Conservation (phyloP, 768 basidiomycete genomes). For the Chalciporus piperatus region DNA sequence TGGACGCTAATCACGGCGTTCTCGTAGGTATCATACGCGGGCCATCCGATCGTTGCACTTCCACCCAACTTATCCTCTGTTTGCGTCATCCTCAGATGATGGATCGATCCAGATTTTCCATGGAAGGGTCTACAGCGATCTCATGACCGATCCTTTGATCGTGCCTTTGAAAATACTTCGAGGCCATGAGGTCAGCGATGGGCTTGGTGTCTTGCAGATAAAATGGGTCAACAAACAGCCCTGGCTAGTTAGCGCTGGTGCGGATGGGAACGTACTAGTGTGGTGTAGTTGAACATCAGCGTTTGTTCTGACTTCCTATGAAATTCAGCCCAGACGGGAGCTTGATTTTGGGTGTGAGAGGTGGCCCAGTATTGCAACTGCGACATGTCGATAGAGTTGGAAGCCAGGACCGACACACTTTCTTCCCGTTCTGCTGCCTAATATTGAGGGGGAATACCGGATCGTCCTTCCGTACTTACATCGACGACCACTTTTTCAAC, state of each 20-base stretch:
- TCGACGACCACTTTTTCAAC: no score
- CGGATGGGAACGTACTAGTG: slow-evolving; percentile 83
- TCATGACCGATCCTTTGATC: slow-evolving; percentile 96
- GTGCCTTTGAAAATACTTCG: slow-evolving; percentile 95
- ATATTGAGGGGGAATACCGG: no score
- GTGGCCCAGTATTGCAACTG: no score
- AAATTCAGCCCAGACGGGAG: slow-evolving; percentile 23
- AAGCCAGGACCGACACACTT: no score
- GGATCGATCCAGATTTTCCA: slow-evolving; percentile 98
- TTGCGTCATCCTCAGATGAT: slow-evolving; percentile 95
- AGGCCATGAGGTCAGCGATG: slow-evolving; percentile 84
- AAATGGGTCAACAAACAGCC: slow-evolving; percentile 88
- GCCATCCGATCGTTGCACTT: slow-evolving; percentile 93
- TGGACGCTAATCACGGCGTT: slow-evolving; percentile 10
- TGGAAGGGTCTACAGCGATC: slow-evolving; percentile 87
- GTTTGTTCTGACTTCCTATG: slow-evolving; percentile 25
- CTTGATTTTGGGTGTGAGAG: slow-evolving; percentile 14
- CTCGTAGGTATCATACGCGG: slow-evolving; percentile 80
- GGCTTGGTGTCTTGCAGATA: slow-evolving; percentile 87
- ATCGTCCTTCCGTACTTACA: no score
- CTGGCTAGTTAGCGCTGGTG: slow-evolving; percentile 90
- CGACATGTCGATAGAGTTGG: no score
- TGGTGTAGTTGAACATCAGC: slow-evolving; percentile 71
- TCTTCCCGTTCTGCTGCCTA: no score
- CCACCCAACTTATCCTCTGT: slow-evolving; percentile 92